phyloP scores from a whole-genome alignment of 78 protist species.

The Mastigamoeba balamuthi region DNA sequence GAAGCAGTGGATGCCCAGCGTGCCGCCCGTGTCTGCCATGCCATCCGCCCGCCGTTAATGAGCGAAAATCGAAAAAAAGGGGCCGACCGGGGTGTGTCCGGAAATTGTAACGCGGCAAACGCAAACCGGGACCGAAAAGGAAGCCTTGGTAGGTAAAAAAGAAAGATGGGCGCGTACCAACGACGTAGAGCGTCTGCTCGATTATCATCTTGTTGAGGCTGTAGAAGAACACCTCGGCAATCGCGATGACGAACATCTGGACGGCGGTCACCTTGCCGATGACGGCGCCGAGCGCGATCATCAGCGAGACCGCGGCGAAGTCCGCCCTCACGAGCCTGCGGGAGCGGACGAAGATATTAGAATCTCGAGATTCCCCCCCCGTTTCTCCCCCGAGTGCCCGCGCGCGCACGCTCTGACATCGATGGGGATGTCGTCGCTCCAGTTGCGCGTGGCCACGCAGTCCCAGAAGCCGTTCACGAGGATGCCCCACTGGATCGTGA shows the following conservation, averaged over 20 bases:
- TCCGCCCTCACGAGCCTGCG: slow-evolving; percentile 1
- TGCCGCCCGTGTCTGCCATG: slow-evolving; percentile 91
- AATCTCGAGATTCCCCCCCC: too few relatives aligned
- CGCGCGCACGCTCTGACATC: background rate
- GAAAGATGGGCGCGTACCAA: background rate
- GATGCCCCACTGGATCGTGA: slow-evolving; percentile 61
- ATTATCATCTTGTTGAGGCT: slow-evolving; percentile 47
- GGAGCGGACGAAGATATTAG: background rate
- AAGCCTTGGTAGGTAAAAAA: background rate
- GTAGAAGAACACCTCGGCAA: slow-evolving; percentile 60
- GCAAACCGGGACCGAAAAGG: background rate
- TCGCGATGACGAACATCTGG: slow-evolving; percentile 63
- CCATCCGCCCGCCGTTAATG: too few relatives aligned
- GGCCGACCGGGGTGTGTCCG: too few relatives aligned
- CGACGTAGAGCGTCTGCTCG: slow-evolving; percentile 9
- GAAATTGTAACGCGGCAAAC: too few relatives aligned
- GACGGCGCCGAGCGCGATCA: slow-evolving; percentile 86
- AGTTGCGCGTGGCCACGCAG: slow-evolving; percentile 12
- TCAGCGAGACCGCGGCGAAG: slow-evolving; percentile 76
- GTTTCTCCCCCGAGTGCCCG: background rate
- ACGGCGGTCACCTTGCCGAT: slow-evolving; percentile 69
- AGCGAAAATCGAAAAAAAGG: too few relatives aligned
- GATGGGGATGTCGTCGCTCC: background rate
- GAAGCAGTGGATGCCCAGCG: slow-evolving; percentile 80
- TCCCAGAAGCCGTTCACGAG: slow-evolving; percentile 47